A percentile compares a stretch with the other conserved stretches of the same genome.
phyloP scores from a whole-genome alignment of 768 basidiomycete species.

The Fibroporia radiculosa region DNA sequence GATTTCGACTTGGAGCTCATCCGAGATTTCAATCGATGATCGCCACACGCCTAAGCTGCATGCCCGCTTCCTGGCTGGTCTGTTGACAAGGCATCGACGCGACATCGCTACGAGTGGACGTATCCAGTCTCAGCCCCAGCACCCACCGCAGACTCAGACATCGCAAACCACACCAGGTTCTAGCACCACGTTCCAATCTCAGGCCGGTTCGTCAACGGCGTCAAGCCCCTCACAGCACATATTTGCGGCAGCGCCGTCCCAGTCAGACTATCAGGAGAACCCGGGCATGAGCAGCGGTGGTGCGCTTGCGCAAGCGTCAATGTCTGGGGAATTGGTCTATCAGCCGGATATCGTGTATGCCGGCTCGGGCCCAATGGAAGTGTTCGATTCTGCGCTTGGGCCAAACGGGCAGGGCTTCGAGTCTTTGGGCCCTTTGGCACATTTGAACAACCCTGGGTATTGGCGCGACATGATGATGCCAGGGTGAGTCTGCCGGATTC shows the following conservation, averaged over 20 bases:
- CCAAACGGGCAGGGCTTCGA: constrained; percentile 30
- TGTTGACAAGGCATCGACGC: constrained; percentile 61
- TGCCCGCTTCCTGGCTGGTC: constrained; percentile 69
- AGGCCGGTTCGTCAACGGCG: constrained; percentile 1
- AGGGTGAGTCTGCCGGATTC: constrained; percentile 36
- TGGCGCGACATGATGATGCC: constrained; percentile 86
- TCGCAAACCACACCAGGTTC: not conserved
- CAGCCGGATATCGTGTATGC: constrained; percentile 37
- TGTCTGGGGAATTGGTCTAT: constrained; percentile 14
- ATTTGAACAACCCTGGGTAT: constrained; percentile 63
- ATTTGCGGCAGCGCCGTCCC: constrained; percentile 1
- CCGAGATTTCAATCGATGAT: constrained; percentile 74
- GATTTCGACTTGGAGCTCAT: constrained; percentile 63
- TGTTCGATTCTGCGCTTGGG: constrained; percentile 12
- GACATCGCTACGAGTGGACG: constrained; percentile 57
- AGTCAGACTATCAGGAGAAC: not conserved
- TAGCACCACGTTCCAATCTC: constrained; percentile 8
- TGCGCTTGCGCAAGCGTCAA: not conserved
- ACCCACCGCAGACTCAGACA: constrained; percentile 16
- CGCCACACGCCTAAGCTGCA: constrained; percentile 76
- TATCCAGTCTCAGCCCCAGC: constrained; percentile 42
- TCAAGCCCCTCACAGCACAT: not conserved
- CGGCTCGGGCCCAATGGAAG: constrained; percentile 32
- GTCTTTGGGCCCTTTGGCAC: constrained; percentile 65
- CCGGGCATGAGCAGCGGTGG: not conserved